Conservation (phyloP, 305 asterid species). For the Fraxinus nigra region DNA sequence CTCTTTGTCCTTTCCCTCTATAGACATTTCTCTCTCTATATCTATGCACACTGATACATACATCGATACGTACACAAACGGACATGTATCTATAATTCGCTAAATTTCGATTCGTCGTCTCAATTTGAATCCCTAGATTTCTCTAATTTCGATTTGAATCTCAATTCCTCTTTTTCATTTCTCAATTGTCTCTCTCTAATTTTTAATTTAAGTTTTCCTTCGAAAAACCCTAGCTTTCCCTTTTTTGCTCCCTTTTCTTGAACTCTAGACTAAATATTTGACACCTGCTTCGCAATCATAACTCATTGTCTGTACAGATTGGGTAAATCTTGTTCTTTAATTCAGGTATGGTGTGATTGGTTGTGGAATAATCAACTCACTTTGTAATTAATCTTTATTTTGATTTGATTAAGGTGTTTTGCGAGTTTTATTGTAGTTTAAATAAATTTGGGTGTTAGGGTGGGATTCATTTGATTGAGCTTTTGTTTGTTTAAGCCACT, state of each 20-base stretch:
- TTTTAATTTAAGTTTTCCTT: conserved; percentile 25
- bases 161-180: conserved; percentile 14
- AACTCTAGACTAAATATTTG: conserved; percentile 34
- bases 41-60: conserved; percentile 41
- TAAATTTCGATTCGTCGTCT: conserved; percentile 27
- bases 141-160: conserved; percentile 26
- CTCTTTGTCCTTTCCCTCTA: conserved; percentile 12
- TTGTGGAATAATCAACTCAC: conserved; percentile 11
- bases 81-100: conserved; percentile 23
- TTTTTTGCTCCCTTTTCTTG: conserved; percentile 25
- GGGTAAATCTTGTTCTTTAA: conserved; percentile 23
- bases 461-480: conserved; percentile 15
- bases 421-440: conserved; percentile 18
- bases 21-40: conserved; percentile 37
- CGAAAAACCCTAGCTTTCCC: conserved; percentile 62
- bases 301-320: conserved; percentile 29
- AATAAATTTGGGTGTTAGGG: conserved; percentile 17
- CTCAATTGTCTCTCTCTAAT: conserved; percentile 19
- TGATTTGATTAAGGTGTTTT: conserved; percentile 21
- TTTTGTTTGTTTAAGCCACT: conserved; percentile 18
- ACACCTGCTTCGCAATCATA: conserved; percentile 34
- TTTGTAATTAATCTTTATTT: conserved; percentile 4
- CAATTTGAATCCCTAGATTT: conserved; percentile 48
- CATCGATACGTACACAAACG: conserved; percentile 28
- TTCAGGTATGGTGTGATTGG: conserved; percentile 39